Conservation (phyloP, 2,329 filamentous ascomycete genomes). For the Diaporthe australafricana region DNA sequence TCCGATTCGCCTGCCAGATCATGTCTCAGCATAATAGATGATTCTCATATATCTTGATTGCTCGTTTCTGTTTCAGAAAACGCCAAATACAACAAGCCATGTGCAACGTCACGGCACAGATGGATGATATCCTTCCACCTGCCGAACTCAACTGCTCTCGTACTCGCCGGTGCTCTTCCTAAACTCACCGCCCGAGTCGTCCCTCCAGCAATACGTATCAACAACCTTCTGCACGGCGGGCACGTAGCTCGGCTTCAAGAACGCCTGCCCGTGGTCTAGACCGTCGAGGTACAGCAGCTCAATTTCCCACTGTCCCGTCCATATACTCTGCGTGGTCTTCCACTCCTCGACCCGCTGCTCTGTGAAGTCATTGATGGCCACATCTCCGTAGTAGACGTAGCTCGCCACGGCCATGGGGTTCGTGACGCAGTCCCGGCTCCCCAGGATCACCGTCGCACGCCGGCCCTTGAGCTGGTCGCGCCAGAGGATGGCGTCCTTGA, state of each 20-base stretch:
- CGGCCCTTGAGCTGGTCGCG: conserved; percentile 10
- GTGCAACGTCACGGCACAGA: neutral
- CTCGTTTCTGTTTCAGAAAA: conserved; percentile 20
- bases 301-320: conserved; percentile 40
- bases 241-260: conserved; percentile 1
- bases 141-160: neutral
- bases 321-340: conserved; percentile 17
- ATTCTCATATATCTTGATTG: conserved; percentile 12
- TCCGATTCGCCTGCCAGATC: conserved; percentile 25
- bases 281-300: conserved; percentile 22
- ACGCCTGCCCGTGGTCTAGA: conserved; percentile 11
- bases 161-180: conserved; percentile 20
- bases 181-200: neutral
- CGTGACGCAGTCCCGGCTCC: conserved; percentile 13
- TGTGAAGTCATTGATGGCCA: neutral
- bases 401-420: neutral
- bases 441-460: conserved; percentile 10
- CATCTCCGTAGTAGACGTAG: conserved; percentile 6
- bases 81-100: neutral
- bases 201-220: conserved; percentile 10
- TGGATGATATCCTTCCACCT: neutral
- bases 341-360: conserved; percentile 3
- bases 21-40: conserved; percentile 12
- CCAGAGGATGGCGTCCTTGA: conserved; percentile 13
- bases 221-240: conserved; percentile 9